Evolutionary conservation across 2,329 filamentous ascomycete species (phyloP).

Genomic region (Colletotrichum godetiae): DNA sequence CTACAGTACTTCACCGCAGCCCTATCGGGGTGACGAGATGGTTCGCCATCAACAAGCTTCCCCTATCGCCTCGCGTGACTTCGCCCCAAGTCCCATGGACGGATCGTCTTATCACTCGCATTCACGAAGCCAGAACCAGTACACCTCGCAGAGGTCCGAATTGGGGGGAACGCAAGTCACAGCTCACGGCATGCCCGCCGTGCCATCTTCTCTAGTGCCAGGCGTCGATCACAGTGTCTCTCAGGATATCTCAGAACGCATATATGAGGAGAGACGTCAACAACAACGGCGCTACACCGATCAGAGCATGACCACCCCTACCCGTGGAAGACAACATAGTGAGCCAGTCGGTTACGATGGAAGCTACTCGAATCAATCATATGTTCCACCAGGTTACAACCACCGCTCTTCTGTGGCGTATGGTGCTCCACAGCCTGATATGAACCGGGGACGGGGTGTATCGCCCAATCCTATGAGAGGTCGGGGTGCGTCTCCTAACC

Average conservation of each 20-base stretch:
- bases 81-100: conserved; percentile 46
- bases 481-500: conserved; percentile 38
- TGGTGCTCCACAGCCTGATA: conserved; percentile 42
- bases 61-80: conserved; percentile 48
- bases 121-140: conserved; percentile 44
- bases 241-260: conserved; percentile 68
- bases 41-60: conserved; percentile 39
- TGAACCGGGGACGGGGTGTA: conserved; percentile 46
- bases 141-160: conserved; percentile 48
- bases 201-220: conserved; percentile 70
- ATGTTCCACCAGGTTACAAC: conserved; percentile 56
- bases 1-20: conserved; percentile 41
- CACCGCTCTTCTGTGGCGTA: conserved; percentile 54
- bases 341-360: conserved; percentile 37
- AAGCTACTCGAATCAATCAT: conserved; percentile 42
- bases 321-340: conserved; percentile 53
- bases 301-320: conserved; percentile 52
- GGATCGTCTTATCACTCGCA: conserved; percentile 43
- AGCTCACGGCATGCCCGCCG: conserved; percentile 56
- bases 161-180: conserved; percentile 48
- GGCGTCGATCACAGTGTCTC: conserved; percentile 68
- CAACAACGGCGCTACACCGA: conserved; percentile 58
- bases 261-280: conserved; percentile 64
- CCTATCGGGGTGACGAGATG: conserved; percentile 29
- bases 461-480: conserved; percentile 51